Evolutionary conservation across 2,329 filamentous ascomycete species (phyloP).

Genomic region (Delphinella strobiligena): DNA sequence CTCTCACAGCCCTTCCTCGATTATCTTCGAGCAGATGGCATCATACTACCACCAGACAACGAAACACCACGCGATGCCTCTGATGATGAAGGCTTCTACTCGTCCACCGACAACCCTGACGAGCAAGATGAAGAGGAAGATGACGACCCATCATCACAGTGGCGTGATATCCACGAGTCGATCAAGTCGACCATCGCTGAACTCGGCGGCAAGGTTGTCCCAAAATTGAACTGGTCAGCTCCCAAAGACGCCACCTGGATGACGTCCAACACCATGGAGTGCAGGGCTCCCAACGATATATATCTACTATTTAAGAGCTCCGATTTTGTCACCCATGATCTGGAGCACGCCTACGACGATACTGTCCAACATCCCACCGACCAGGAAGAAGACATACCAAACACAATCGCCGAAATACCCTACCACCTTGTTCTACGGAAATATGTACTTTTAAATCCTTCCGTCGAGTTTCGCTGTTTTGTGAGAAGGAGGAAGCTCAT

Average conservation of each 20-base stretch:
- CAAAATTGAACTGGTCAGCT: slow-evolving; percentile 95
- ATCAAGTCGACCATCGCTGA: slow-evolving; percentile 69
- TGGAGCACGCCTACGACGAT: slow-evolving; percentile 85
- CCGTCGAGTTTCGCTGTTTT: slow-evolving; percentile 91
- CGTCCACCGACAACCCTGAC: slow-evolving; percentile 27
- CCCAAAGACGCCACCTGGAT: slow-evolving; percentile 97
- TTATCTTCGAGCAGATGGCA: slow-evolving; percentile 87
- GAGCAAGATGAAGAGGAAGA: slow-evolving; percentile 41
- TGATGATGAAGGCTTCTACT: slow-evolving; percentile 40
- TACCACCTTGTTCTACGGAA: slow-evolving; percentile 79
- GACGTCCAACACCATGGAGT: slow-evolving; percentile 83
- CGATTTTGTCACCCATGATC: slow-evolving; percentile 86
- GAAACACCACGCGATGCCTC: slow-evolving; percentile 26
- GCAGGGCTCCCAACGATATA: slow-evolving; percentile 75
- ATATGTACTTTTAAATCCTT: slow-evolving; percentile 77
- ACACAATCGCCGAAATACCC: slow-evolving; percentile 38
- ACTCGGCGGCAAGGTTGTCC: slow-evolving; percentile 74
- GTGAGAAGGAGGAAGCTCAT: slow-evolving; percentile 72
- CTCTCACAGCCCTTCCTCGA: slow-evolving; percentile 63
- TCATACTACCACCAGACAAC: slow-evolving; percentile 67
- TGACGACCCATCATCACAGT: slow-evolving; percentile 48
- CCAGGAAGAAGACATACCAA: slow-evolving; percentile 8
- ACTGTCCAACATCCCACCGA: slow-evolving; percentile 32
- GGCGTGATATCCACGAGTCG: slow-evolving; percentile 60
- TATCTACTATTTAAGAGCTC: slow-evolving; percentile 91